Conservation (phyloP, 495 filamentous ascomycete species). For the Letharia lupina region DNA sequence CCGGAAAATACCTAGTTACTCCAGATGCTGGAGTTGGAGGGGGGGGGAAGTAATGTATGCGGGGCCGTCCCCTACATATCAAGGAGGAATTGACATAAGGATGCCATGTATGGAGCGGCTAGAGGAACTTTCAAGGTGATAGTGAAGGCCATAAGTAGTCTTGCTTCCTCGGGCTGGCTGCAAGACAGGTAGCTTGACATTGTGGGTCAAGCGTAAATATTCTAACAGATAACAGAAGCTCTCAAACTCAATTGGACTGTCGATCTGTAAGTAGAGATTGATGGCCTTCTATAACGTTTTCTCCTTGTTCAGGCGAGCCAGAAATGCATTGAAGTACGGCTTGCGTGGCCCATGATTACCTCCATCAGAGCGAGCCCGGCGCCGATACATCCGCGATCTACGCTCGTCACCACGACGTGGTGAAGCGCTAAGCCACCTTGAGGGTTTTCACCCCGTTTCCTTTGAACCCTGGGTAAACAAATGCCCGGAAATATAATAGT, state of each 20-base stretch:
- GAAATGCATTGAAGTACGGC: no score
- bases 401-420: background rate
- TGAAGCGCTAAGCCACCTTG: background rate
- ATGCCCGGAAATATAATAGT: no score
- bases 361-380: background rate
- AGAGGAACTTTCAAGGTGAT: background rate
- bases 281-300: no score
- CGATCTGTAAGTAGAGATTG: background rate
- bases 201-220: background rate
- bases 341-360: no score
- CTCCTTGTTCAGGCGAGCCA: no score
- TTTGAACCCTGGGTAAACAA: background rate
- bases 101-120: background rate
- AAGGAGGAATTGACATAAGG: background rate
- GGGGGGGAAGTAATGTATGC: no score
- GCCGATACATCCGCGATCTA: background rate
- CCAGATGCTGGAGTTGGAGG: no score
- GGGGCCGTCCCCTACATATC: background rate
- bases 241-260: background rate
- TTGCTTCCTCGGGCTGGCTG: background rate
- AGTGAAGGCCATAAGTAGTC: background rate
- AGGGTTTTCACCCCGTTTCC: background rate
- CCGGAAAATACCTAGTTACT: no score
- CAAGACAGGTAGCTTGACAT: background rate
- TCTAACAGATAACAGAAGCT: background rate